Conservation (phyloP, 768 basidiomycete species). For the Neoboletus brunneissimus region DNA sequence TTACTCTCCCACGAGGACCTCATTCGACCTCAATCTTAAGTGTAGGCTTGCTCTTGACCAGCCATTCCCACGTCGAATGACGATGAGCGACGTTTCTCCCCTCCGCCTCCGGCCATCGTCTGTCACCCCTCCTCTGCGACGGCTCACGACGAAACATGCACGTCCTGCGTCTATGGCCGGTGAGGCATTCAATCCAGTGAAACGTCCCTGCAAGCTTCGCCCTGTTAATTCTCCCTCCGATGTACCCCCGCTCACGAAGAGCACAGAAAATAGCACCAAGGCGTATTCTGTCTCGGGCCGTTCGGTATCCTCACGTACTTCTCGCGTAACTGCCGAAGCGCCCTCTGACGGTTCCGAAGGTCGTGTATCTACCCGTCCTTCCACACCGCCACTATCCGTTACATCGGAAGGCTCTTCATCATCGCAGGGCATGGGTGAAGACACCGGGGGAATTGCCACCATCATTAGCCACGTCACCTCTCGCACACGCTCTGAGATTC, state of each 20-base stretch:
- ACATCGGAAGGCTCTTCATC: constrained; percentile 25
- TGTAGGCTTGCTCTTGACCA: constrained; percentile 28
- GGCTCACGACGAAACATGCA: constrained; percentile 25
- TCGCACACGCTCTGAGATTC: constrained; percentile 38
- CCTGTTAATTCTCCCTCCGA: constrained; percentile 17
- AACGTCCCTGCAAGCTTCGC: constrained; percentile 28
- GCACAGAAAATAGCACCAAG: constrained; percentile 16
- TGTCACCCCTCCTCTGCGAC: constrained; percentile 26
- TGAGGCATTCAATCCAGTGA: constrained; percentile 29
- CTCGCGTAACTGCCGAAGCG: constrained; percentile 23
- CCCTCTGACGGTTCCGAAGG: constrained; percentile 23
- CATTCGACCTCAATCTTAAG: constrained; percentile 34
- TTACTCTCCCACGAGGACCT: constrained; percentile 32
- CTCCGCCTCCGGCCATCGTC: constrained; percentile 34
- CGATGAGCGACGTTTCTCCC: constrained; percentile 35
- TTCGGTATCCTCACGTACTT: constrained; percentile 18
- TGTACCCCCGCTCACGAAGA: constrained; percentile 14
- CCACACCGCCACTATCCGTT: constrained; percentile 31
- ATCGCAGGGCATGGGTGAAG: constrained; percentile 20
- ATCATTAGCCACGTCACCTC: constrained; percentile 35
- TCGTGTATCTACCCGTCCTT: constrained; percentile 24
- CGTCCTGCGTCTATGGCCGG: constrained; percentile 26
- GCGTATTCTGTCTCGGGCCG: constrained; percentile 17
- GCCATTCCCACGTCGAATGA: constrained; percentile 34
- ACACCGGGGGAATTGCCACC: constrained; percentile 33